These are phyloP conservation scores for Dactylellina parvicollis DNA, from an alignment of 2,329 filamentous ascomycete species.

Conservation along the genomic window DNA sequence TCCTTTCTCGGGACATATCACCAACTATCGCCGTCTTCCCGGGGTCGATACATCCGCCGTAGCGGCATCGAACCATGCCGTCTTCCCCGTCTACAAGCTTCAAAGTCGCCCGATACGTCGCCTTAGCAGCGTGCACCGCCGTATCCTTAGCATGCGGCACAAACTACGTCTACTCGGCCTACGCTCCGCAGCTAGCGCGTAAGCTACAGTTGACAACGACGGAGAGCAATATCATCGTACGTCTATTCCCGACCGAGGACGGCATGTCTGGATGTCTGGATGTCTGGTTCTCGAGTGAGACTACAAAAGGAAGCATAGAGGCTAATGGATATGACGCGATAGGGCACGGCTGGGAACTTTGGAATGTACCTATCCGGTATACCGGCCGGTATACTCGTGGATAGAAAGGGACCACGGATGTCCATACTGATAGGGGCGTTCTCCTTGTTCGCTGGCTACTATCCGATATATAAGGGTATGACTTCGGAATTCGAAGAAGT, in stretches of 20 bases:
- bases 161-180: conserved; percentile 99
- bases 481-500: conserved; percentile 67
- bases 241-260: conserved; percentile 56
- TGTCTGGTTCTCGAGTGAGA: background rate
- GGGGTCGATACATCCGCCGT: conserved; percentile 11
- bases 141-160: conserved; percentile 85
- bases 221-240: conserved; percentile 87
- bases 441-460: conserved; percentile 81
- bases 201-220: conserved; percentile 88
- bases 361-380: conserved; percentile 95
- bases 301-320: conserved; percentile 14
- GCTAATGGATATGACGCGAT: conserved; percentile 58
- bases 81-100: conserved; percentile 49
- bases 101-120: conserved; percentile 43
- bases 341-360: conserved; percentile 76
- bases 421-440: conserved; percentile 79
- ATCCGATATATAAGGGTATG: conserved; percentile 82
- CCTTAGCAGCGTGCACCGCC: conserved; percentile 67
- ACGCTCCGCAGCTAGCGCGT: conserved; percentile 94
- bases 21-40: background rate
- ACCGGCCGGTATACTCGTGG: conserved; percentile 86
- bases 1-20: background rate
- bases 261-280: background rate
- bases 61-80: conserved; percentile 33
- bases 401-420: conserved; percentile 80